These are phyloP conservation scores for Trametes punicea DNA, from an alignment of 768 basidiomycete species.

Conservation along the genomic window DNA sequence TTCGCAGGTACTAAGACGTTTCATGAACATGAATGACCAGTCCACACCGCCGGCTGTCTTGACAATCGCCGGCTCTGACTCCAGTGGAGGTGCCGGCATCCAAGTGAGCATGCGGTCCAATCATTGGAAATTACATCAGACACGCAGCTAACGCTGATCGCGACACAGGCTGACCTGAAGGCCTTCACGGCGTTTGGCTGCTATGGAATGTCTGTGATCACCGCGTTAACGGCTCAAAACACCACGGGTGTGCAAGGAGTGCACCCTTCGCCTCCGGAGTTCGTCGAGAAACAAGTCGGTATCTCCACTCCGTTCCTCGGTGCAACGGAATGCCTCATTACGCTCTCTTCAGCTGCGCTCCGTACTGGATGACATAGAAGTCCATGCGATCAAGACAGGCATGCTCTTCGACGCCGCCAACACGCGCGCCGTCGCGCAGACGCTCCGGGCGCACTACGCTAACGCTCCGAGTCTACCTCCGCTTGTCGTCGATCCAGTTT, in stretches of 20 bases:
- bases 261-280: slow-evolving; percentile 61
- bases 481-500: slow-evolving; percentile 84
- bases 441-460: slow-evolving; percentile 44
- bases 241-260: slow-evolving; percentile 79
- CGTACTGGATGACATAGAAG: slow-evolving; percentile 67
- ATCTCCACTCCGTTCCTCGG: neutral
- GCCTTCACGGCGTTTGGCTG: slow-evolving; percentile 76
- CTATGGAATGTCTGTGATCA: slow-evolving; percentile 79
- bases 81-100: slow-evolving; percentile 85
- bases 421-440: slow-evolving; percentile 47
- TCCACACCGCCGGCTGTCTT: slow-evolving; percentile 40
- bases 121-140: neutral
- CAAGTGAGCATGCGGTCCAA: slow-evolving; percentile 51
- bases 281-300: slow-evolving; percentile 72
- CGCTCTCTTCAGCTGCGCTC: slow-evolving; percentile 52
- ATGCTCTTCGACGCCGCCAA: slow-evolving; percentile 73
- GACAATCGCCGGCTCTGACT: slow-evolving; percentile 80
- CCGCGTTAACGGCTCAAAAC: slow-evolving; percentile 89
- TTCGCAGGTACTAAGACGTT: neutral
- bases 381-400: slow-evolving; percentile 81
- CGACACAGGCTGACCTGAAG: slow-evolving; percentile 74
- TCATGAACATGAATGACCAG: neutral
- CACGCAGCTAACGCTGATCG: neutral
- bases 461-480: slow-evolving; percentile 37
- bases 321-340: neutral